phyloP scores from a whole-genome alignment of 23 red algal genomes.

The Gracilaria vermiculophylla region DNA sequence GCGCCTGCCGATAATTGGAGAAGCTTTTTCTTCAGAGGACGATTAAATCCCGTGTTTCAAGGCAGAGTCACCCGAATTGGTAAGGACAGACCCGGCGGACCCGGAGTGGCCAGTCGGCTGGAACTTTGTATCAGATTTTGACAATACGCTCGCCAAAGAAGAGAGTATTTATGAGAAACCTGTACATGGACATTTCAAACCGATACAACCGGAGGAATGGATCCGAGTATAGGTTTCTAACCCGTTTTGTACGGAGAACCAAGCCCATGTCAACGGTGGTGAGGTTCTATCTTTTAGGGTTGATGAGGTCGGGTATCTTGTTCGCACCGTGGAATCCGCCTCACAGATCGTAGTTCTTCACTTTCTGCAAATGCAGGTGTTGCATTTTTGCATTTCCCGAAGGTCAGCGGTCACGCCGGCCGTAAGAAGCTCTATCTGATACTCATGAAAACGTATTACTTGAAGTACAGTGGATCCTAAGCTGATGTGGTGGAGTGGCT shows the following conservation, averaged over 20 bases:
- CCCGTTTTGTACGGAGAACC: neutral
- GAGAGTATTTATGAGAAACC: too few species aligned
- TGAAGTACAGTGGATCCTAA: too few species aligned
- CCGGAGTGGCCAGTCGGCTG: too few species aligned
- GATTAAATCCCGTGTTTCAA: too few species aligned
- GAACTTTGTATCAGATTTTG: too few species aligned
- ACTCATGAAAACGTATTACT: neutral
- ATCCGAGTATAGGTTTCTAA: neutral
- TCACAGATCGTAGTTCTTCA: slow-evolving; percentile 6
- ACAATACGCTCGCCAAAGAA: too few species aligned
- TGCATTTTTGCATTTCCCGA: neutral
- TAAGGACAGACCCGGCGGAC: too few species aligned
- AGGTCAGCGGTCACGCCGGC: neutral
- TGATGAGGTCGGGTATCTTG: neutral
- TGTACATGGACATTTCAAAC: too few species aligned
- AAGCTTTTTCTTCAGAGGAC: too few species aligned
- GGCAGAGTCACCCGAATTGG: too few species aligned
- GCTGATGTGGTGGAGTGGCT: too few species aligned
- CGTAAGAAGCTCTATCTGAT: neutral
- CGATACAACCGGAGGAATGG: too few species aligned
- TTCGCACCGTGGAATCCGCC: neutral
- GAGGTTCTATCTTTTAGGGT: neutral
- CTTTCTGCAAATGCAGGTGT: neutral
- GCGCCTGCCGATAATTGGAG: neutral
- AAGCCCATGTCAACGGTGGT: neutral